Base-by-base conservation (phyloP, 345 rosid species). In the Cardamine resedifolia region DNA sequence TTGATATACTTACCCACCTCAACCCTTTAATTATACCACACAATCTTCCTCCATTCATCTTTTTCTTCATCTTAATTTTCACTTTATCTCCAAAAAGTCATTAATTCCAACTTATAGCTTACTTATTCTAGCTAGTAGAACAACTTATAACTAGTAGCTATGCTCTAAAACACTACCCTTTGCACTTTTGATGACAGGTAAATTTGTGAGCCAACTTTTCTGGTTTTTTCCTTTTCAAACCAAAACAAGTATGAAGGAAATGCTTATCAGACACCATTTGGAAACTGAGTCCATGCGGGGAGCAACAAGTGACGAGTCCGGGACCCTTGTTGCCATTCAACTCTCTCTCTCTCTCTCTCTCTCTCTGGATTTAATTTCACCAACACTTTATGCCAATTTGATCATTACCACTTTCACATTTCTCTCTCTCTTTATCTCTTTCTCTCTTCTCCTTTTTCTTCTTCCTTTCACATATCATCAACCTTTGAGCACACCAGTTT, bases 261-360 rank as follows among this genome's bases (percentile, higher is more conserved):
- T 44, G 18, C 7, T 44, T 65, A 48, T 64, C 56, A 76, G 47
- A 76, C 79, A 64, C 76, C 79, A 76, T 58, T 64, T 64, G 21
- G 53, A 64, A 67, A 50, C 36, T 10, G 48, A 58, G 60, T 58
- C 59, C 75, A 76, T 69, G 75, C 75, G 76, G 76, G 80, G 72
- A 71, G 72, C 80, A 77, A 60, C 58, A 45, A 63, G 68, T 70
- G 88, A 84, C 52, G 77, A 72, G 66, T 72, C 74, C 61, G 83
- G 83, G 85, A 52, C 83, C 78, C 76, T 74, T 76, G 61, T 74
- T 76, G 38, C 77, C 72, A 38, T 58, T 58, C 48, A 58, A 50
- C 38, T 45, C 70, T 57, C 53, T 50, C 74, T 75, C 74, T 75
- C 74, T 75, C 64, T 53, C 43, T 45, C n/a, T n/a, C n/a, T n/a